Conservation (phyloP, 805 yeast species). For the Barnettozyma botsteinii region DNA sequence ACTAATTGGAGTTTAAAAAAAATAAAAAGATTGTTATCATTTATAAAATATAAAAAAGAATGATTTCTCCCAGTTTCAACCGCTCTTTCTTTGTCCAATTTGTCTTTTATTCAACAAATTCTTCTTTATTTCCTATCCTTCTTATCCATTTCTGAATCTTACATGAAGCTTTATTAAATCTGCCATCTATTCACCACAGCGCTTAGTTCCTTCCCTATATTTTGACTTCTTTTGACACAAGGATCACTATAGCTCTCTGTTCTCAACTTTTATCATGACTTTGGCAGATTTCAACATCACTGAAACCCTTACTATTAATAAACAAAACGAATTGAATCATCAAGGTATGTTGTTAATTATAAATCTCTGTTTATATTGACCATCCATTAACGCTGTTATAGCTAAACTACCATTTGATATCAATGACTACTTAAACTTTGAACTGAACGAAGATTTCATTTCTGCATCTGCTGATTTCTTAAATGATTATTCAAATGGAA, state of each 20-base stretch:
- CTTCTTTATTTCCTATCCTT: too few species aligned
- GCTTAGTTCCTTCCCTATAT: background rate
- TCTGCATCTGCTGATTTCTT: slow-evolving; percentile 15
- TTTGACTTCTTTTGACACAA: too few species aligned
- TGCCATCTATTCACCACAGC: background rate
- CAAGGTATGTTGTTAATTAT: slow-evolving; percentile 14
- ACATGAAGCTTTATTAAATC: background rate
- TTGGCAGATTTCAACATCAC: background rate
- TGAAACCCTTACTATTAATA: background rate
- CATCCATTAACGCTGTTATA: background rate
- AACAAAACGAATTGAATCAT: background rate
- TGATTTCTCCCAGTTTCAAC: too few species aligned
- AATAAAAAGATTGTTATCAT: background rate
- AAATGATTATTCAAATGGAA: slow-evolving; percentile 13
- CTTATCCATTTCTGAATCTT: too few species aligned
- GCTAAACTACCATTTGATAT: slow-evolving; percentile 21
- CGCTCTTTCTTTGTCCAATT: too few species aligned
- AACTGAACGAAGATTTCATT: slow-evolving; percentile 22
- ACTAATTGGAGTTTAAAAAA: background rate
- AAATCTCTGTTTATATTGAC: background rate
- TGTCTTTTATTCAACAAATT: too few species aligned
- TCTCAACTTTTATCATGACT: background rate
- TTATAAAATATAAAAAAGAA: too few species aligned
- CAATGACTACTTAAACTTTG: slow-evolving; percentile 21
- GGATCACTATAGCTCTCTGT: too few species aligned